Evolutionary conservation across 306 rosid genomes (phyloP).

Genomic region (Acacia acuminata): DNA sequence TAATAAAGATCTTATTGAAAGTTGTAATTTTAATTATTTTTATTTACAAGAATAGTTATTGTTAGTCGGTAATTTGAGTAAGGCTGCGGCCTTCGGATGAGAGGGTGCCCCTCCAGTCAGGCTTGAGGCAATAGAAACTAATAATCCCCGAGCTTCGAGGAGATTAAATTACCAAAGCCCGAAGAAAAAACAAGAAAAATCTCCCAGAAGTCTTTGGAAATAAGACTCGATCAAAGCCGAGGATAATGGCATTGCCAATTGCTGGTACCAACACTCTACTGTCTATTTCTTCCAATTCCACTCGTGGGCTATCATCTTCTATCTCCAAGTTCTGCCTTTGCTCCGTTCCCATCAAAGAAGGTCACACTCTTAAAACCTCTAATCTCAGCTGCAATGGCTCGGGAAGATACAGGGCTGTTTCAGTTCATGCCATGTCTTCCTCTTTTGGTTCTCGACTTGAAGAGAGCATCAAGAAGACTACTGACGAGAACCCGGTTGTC

Average conservation of each 20-base stretch:
- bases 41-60: too few relatives aligned
- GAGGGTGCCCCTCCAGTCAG: not conserved
- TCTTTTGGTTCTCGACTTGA: conserved; percentile 96
- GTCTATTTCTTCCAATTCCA: conserved; percentile 32
- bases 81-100: not conserved
- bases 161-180: too few relatives aligned
- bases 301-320: conserved; percentile 42
- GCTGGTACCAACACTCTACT: conserved; percentile 31
- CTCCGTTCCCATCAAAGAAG: conserved; percentile 34
- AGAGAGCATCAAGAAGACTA: conserved; percentile 74
- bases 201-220: conserved; percentile 1
- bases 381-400: conserved; percentile 34
- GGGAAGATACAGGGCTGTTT: conserved; percentile 30
- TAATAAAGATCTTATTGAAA: too few relatives aligned
- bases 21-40: too few relatives aligned
- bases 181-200: not conserved
- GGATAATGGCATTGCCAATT: conserved; percentile 53
- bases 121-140: not conserved
- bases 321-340: conserved; percentile 33
- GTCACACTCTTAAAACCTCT: conserved; percentile 26
- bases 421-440: conserved; percentile 62
- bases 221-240: not conserved
- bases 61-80: not conserved
- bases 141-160: not conserved
- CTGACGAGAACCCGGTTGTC: conserved; percentile 70